These are phyloP conservation scores for Rhodotorula kratochvilovae DNA, from an alignment of 768 basidiomycete species.

Conservation along the genomic window DNA sequence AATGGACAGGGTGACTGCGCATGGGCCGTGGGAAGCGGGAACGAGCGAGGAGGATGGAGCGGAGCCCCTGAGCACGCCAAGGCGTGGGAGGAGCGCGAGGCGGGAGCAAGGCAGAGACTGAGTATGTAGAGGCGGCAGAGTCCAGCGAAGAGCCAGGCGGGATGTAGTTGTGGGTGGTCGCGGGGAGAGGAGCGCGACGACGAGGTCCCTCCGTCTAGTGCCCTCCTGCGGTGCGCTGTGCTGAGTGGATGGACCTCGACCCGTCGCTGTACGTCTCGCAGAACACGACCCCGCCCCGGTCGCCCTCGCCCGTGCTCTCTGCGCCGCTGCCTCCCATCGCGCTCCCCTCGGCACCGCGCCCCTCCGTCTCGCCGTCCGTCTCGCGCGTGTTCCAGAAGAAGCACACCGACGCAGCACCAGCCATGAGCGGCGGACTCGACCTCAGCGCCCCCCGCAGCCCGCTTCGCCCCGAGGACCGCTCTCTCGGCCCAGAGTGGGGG, in stretches of 20 bases:
- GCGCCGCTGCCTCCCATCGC: neutral
- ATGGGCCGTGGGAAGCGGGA: no score
- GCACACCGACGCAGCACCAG: neutral
- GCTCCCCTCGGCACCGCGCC: conserved; percentile 12
- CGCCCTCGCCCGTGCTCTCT: neutral
- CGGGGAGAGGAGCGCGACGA: no score
- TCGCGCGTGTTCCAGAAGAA: conserved; percentile 25
- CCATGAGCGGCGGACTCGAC: conserved; percentile 10
- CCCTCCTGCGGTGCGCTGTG: no score
- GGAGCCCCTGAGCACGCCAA: no score
- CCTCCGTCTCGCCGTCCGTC: conserved; percentile 17
- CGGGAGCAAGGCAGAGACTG: no score
- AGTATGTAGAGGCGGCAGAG: no score
- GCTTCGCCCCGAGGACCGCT: neutral
- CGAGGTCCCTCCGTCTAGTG: no score
- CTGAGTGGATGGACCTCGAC: conserved; percentile 18
- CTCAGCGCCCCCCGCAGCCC: conserved; percentile 1
- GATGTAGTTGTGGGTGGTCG: no score
- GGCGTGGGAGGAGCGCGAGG: no score
- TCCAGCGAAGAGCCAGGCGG: no score
- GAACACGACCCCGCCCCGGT: neutral
- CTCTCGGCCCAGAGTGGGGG: neutral
- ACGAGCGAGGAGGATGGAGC: no score
- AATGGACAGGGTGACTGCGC: no score
- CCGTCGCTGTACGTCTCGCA: conserved; percentile 11